phyloP scores from a whole-genome alignment of 352 stramenopile genomes.

The Pythium dissotocum region DNA sequence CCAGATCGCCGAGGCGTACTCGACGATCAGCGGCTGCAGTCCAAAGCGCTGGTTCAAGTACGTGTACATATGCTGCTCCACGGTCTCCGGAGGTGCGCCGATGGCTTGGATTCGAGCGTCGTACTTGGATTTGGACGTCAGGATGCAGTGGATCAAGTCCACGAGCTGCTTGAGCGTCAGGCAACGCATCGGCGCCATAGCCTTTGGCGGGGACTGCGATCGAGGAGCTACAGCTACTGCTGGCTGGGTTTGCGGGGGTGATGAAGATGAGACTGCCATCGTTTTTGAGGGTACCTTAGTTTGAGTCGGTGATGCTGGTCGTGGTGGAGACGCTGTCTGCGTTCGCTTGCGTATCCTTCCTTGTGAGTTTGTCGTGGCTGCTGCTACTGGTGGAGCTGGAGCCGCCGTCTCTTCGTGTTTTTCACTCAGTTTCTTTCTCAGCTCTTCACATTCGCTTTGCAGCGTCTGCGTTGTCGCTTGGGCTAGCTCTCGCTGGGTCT shows the following conservation, averaged over 20 bases:
- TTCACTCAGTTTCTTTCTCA: slow-evolving; percentile 16
- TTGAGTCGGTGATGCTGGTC: neutral
- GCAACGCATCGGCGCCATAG: slow-evolving; percentile 28
- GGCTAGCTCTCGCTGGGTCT: slow-evolving; percentile 42
- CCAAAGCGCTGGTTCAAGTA: slow-evolving; percentile 89
- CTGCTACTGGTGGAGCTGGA: neutral
- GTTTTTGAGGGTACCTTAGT: neutral
- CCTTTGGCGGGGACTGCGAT: neutral
- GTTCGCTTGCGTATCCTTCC: slow-evolving; percentile 11
- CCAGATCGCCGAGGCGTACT: slow-evolving; percentile 83
- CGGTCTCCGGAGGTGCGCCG: slow-evolving; percentile 68
- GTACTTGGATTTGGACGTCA: slow-evolving; percentile 70
- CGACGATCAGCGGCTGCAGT: slow-evolving; percentile 67
- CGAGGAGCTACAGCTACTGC: neutral
- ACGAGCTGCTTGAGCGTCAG: slow-evolving; percentile 81
- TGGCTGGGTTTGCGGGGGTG: neutral
- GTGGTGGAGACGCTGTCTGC: neutral
- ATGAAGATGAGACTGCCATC: neutral
- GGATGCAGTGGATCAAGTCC: slow-evolving; percentile 72
- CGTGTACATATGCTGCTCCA: slow-evolving; percentile 90
- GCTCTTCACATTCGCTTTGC: slow-evolving; percentile 33
- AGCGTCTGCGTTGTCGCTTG: slow-evolving; percentile 51
- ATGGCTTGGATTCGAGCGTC: slow-evolving; percentile 45
- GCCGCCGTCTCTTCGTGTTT: neutral
- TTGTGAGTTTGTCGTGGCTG: neutral